Evolutionary conservation across 2,329 filamentous ascomycete genomes (phyloP), one percentile per base, ranked within the genome.

Genomic region (Chrysoporthe puriensis): DNA sequence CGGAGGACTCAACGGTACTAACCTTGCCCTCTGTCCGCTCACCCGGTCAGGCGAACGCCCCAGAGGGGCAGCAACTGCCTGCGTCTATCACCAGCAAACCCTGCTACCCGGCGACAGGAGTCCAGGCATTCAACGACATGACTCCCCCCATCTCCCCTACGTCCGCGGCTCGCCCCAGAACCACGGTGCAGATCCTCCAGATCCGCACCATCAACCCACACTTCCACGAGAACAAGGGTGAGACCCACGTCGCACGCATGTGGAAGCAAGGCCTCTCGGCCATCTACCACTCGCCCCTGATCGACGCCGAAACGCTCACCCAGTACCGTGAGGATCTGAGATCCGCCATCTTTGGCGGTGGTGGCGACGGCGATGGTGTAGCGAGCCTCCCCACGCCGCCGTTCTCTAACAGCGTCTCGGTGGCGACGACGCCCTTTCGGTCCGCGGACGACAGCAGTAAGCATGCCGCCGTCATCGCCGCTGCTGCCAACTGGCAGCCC

Each of bases 181-280:
- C 48, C 32, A 65, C 64, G 43, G 71, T 75, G 36, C 65, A 72
- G 32, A 70, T 78, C 26, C 63, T 76, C 3, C 76, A 78, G 65
- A 73, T 78, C 57, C 70, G 74, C 42, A 77, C 76, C 2, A 68
- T 72, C 48, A 78, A 75, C 57, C 75, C 76, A 0, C 76, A 78
- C 64, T 71, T 75, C 57, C 76, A 78, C 70, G 72, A 75, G n/a
- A 56, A 52, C 58, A 75, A 74, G 7, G 75, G 72, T 34, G 71
- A 75, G 6, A 69, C 66, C 0, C 76, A 78, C 57, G 72, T 77
- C 50, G 65, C 63, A 16, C 56, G 68, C 42, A 77, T 78, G 76
- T 76, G 73, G 72, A 68, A 70, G 8, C 71, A 73, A 46, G 76
- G 73, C 0, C 74, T 78, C 7, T 75, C 73, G 4, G 72, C 71